Evolutionary conservation across 768 basidiomycete genomes (phyloP).

Genomic region (Chiua virens): DNA sequence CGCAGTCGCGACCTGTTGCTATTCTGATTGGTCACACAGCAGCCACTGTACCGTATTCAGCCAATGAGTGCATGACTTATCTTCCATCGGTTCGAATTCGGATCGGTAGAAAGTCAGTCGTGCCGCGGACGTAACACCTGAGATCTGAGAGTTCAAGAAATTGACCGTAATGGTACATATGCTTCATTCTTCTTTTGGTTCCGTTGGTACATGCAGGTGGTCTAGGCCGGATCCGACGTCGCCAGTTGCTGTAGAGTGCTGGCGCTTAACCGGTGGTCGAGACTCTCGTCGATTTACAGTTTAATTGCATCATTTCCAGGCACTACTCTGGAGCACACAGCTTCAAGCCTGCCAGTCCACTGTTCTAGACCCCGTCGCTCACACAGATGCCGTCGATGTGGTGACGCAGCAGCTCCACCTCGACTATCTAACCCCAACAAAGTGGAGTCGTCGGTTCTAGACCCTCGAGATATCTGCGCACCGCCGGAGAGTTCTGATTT

Average conservation of each 20-base stretch:
- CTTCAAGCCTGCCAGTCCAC: conserved; percentile 2
- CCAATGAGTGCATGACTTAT: not conserved
- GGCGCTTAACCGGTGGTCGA: conserved; percentile 3
- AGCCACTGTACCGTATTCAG: not conserved
- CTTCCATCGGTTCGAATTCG: not conserved
- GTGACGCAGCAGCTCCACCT: too few relatives aligned
- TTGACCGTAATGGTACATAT: not conserved
- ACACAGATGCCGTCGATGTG: not conserved
- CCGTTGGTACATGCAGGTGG: not conserved
- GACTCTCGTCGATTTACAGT: not conserved
- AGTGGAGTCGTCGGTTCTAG: too few relatives aligned
- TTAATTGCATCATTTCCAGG: too few relatives aligned
- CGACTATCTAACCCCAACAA: too few relatives aligned
- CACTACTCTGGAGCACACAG: not conserved
- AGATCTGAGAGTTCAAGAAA: not conserved
- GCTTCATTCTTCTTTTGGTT: not conserved
- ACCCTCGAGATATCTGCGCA: too few relatives aligned
- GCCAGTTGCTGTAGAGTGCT: not conserved
- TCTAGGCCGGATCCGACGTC: conserved; percentile 7
- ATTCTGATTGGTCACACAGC: too few relatives aligned
- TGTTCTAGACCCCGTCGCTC: conserved; percentile 8
- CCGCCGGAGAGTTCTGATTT: too few relatives aligned
- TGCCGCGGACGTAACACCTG: too few relatives aligned
- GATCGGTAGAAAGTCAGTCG: too few relatives aligned
- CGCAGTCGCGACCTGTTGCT: too few relatives aligned